Conservation (phyloP, 1,284 basidiomycete species). For the Ceratobasidium sp. region DNA sequence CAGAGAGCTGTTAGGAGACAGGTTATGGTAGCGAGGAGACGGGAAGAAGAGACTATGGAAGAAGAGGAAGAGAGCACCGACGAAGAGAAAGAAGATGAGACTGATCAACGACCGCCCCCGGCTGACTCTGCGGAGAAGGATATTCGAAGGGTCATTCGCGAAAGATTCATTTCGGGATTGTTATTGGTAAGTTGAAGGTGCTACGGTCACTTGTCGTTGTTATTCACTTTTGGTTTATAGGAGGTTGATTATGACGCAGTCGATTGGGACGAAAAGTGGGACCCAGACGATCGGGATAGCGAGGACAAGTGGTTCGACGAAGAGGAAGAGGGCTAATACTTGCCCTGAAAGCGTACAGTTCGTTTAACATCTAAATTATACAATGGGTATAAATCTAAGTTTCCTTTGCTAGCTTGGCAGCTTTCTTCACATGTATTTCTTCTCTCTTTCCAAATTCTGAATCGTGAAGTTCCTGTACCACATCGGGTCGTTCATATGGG, state of each 20-base stretch:
- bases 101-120: slow-evolving; percentile 56
- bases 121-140: slow-evolving; percentile 56
- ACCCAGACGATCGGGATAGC: slow-evolving; percentile 69
- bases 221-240: slow-evolving; percentile 57
- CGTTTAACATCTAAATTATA: no score
- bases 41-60: slow-evolving; percentile 70
- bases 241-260: slow-evolving; percentile 76
- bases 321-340: slow-evolving; percentile 64
- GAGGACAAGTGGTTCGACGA: slow-evolving; percentile 84
- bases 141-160: slow-evolving; percentile 64
- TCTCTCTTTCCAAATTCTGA: slow-evolving; percentile 92
- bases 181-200: slow-evolving; percentile 68
- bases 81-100: slow-evolving; percentile 58
- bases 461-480: slow-evolving; percentile 92
- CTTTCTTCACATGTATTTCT: slow-evolving; percentile 79
- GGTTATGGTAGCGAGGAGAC: slow-evolving; percentile 62
- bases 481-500: no score
- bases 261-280: slow-evolving; percentile 82
- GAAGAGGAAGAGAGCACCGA: slow-evolving; percentile 70
- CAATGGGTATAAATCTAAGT: no score
- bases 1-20: slow-evolving; percentile 65
- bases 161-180: slow-evolving; percentile 80
- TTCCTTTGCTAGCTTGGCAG: slow-evolving; percentile 50
- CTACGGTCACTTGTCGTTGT: slow-evolving; percentile 22
- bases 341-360: neutral